A percentile compares a stretch with the other conserved stretches of the same genome.
phyloP scores from a whole-genome alignment of 139 green algal genomes.

The Desmodesmus armatus region DNA sequence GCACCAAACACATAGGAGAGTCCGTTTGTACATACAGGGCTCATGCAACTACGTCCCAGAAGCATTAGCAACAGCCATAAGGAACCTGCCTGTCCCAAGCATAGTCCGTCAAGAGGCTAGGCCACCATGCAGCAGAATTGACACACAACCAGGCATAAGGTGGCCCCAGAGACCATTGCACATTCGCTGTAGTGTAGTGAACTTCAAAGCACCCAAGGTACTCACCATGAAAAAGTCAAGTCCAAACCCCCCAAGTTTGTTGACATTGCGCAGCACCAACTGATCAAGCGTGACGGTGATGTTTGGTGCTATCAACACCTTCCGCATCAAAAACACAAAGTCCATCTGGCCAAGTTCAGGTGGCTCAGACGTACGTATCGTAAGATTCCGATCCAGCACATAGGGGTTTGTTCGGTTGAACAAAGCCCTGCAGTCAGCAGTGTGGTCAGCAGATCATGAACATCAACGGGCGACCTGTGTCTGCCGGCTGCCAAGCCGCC shows the following conservation, averaged over 20 bases:
- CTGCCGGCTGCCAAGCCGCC: not conserved
- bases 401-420: constrained; percentile 1
- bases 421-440: not conserved
- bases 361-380: not conserved
- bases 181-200: not conserved
- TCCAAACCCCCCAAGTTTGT: constrained; percentile 12
- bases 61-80: not conserved
- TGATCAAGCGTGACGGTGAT: constrained; percentile 15
- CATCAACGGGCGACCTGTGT: too few species aligned
- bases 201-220: not conserved
- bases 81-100: not conserved
- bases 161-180: not conserved
- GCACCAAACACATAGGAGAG: not conserved
- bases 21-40: not conserved
- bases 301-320: not conserved
- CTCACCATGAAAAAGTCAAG: constrained; percentile 34
- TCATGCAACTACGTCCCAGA: not conserved
- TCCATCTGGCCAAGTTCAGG: constrained; percentile 15
- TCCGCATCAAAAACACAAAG: constrained; percentile 5
- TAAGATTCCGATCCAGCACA: not conserved
- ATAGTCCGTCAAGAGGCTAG: not conserved
- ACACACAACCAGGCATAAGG: not conserved
- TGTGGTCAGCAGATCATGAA: too few species aligned
- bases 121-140: not conserved
- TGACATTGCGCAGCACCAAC: constrained; percentile 11